Percentiles rank a stretch among this genome's conserved stretches.
These are phyloP conservation scores for Dryadomyces sulphureus DNA, from an alignment of 2,329 filamentous ascomycete species.

Conservation along the genomic window DNA sequence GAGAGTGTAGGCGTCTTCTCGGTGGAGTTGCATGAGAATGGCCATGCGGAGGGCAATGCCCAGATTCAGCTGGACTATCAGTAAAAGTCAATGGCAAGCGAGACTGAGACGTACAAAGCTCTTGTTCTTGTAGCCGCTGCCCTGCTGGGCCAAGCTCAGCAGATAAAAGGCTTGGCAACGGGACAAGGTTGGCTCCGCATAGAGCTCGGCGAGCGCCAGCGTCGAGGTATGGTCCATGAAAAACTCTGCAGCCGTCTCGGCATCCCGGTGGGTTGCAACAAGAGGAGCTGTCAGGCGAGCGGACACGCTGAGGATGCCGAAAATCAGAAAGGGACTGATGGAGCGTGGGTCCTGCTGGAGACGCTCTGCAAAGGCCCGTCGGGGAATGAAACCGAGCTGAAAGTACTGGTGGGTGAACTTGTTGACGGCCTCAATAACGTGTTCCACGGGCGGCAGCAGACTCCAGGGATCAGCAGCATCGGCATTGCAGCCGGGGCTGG, in stretches of 20 bases:
- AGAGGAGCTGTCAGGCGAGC: slow-evolving; percentile 37
- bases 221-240: slow-evolving; percentile 36
- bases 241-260: slow-evolving; percentile 33
- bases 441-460: slow-evolving; percentile 30
- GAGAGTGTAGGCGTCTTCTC: slow-evolving; percentile 37
- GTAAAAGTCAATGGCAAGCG: not conserved
- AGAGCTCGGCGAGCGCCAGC: slow-evolving; percentile 34
- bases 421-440: slow-evolving; percentile 36
- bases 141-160: slow-evolving; percentile 43
- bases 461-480: slow-evolving; percentile 29
- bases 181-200: slow-evolving; percentile 36
- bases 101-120: slow-evolving; percentile 31
- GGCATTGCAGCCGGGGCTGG: not conserved
- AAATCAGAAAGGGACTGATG: slow-evolving; percentile 38
- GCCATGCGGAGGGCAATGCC: slow-evolving; percentile 42
- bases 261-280: slow-evolving; percentile 31
- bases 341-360: slow-evolving; percentile 30
- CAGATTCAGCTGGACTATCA: slow-evolving; percentile 31
- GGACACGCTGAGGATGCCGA: slow-evolving; percentile 41
- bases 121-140: slow-evolving; percentile 34
- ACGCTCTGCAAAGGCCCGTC: slow-evolving; percentile 31
- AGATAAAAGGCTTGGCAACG: slow-evolving; percentile 44
- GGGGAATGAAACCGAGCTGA: slow-evolving; percentile 44
- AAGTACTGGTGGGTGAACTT: slow-evolving; percentile 41
- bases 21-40: slow-evolving; percentile 36